Base-by-base conservation (phyloP, 176 grass and related monocot genomes). In the Cymbopogon citratus region DNA sequence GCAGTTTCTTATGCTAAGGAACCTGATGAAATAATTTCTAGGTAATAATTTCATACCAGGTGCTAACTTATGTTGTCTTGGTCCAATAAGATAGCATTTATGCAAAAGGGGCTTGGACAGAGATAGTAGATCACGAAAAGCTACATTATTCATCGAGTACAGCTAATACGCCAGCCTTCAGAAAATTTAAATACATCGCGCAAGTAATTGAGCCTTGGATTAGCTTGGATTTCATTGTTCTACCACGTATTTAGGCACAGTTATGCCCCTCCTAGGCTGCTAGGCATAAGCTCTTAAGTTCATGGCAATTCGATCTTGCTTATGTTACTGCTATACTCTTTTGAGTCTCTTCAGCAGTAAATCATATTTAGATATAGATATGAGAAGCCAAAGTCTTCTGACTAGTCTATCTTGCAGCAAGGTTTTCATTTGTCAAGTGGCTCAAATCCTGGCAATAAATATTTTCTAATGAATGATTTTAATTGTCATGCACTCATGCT, bases 1-100 rank as follows among this genome's bases (percentile, higher is more conserved):
- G 91, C 86, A 69, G 73, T 99, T 91, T 95, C 96, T 39, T 95
- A 91, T 78, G 90, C 95, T 7, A 98, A 93, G 89, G 92, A 95
- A 77, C 89, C 95, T 48, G 92, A 95, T 82, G 84, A 91, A 88
- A 93, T 98, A 76, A 88, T 95, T 85, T 97, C 94, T 54, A 97
- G 94, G 94, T 92, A 89, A 85, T 83, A 70, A 21, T 74, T 54
- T 52, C 2, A 5, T 80, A 52, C 5, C 43, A 27, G 2, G 12
- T 46, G n/a, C 11, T 66, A 12, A 27, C 23, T 7, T 76, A 29
- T 46, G 45, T 66, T 48, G 21, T 45, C 64, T 54, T 49, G 10
- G 61, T 8, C 63, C 26, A 66, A 21, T 52, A 80, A 52, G 31
- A 68, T 38, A 69, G 28, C n/a, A 6, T 80, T 36, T 56, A 80